Evolutionary conservation across 495 filamentous ascomycete genomes (phyloP).

Genomic region (Bacidia rubella): DNA sequence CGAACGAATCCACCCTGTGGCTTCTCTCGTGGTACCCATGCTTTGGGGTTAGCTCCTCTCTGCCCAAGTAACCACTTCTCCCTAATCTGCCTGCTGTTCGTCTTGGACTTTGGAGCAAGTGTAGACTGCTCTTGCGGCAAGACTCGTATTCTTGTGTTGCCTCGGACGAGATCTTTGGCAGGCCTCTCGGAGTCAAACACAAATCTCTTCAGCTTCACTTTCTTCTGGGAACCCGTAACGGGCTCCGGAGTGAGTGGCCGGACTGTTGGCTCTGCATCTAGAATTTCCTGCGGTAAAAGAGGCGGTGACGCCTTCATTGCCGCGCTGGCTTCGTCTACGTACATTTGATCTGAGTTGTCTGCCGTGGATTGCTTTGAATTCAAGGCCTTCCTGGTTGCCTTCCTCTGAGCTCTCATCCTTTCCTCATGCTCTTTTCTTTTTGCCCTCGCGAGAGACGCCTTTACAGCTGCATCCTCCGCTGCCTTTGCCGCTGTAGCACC

Average conservation of each 20-base stretch:
- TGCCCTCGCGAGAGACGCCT: slow-evolving; percentile 26
- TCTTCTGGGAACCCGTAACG: slow-evolving; percentile 19
- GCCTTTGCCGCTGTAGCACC: slow-evolving; percentile 7
- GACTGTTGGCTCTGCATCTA: slow-evolving; percentile 31
- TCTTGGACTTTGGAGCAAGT: slow-evolving; percentile 39
- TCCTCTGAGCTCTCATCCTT: slow-evolving; percentile 34
- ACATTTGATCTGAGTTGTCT: slow-evolving; percentile 22
- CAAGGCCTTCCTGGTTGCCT: slow-evolving; percentile 22
- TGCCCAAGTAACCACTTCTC: slow-evolving; percentile 36
- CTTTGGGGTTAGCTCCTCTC: slow-evolving; percentile 16
- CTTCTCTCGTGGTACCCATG: slow-evolving; percentile 19
- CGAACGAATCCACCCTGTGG: slow-evolving; percentile 30
- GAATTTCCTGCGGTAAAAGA: slow-evolving; percentile 39
- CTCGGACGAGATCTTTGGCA: slow-evolving; percentile 41
- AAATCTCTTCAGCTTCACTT: slow-evolving; percentile 35
- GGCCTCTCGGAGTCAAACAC: slow-evolving; percentile 36
- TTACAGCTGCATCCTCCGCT: slow-evolving; percentile 19
- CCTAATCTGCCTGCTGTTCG: slow-evolving; percentile 30
- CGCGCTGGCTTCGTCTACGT: not conserved
- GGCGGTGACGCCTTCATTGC: slow-evolving; percentile 27
- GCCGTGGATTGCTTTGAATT: not conserved
- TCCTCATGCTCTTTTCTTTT: slow-evolving; percentile 38
- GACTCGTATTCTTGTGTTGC: slow-evolving; percentile 39
- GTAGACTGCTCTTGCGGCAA: slow-evolving; percentile 29
- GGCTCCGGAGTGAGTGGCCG: slow-evolving; percentile 30